Base-by-base conservation (phyloP, 129 eudicot genomes). In the Pseudognaphalium luteoalbum region DNA sequence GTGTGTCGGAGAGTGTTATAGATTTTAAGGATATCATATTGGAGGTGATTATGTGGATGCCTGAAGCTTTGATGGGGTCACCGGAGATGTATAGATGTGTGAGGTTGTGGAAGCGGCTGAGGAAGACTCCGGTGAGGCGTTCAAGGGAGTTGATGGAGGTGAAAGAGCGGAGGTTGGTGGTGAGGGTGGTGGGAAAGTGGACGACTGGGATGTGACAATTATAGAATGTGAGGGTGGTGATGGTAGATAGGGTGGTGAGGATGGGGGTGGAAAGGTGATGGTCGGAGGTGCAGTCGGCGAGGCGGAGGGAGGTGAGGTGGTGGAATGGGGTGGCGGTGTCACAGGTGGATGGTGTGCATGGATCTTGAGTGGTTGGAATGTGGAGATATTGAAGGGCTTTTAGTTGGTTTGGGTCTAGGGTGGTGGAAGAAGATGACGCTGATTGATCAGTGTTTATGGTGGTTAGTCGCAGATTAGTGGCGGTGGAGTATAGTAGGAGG, bases 351-450 rank as follows among this genome's bases (percentile, higher is more conserved):
- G 88, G 89, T 39, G 88, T 60, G 81, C 98, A 93, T 12, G 92
- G 96, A 84, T 88, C 86, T 64, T 76, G 88, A 64, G 90, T 47
- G 76, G 88, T 88, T 56, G 97, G 89, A 70, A 94, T 69, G 86
- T 83, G 85, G 82, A 94, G 98, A 72, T 88, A 87, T 66, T 83
- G 82, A 69, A 94, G 96, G 74, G 98, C 96, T 78, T 67, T 84
- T 30, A 91, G 77, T 76, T 91, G 98, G 25, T 85, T 80, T 1
- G 98, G 97, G 83, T 88, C 97, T 34, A 94, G 93, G 33, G 97
- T 76, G 73, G 85, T 20, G 65, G 83, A 0, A n/a, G 87, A 50
- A 1, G 91, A 20, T 42, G 86, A 63, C 0, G 76, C 76, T 17
- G 81, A 56, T 72, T 57, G 80, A 22, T 72, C 73, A 3, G 69